Evolutionary conservation across 768 basidiomycete genomes (phyloP).

Genomic region (Leccinum longicurvipes): DNA sequence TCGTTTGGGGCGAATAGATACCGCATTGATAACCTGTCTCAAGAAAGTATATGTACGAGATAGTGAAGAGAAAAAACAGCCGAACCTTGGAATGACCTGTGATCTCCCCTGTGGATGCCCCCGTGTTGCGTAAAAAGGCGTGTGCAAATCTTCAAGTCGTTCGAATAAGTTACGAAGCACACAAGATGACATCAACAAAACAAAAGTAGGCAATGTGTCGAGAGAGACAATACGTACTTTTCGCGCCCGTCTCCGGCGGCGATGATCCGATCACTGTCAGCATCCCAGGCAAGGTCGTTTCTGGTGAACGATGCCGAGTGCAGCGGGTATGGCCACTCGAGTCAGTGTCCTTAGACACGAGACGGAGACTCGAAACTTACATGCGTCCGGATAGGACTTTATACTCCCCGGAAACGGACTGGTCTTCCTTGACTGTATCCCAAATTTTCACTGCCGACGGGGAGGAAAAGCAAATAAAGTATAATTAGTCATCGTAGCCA

Average conservation of each 20-base stretch:
- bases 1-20: conserved; percentile 81
- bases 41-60: neutral
- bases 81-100: conserved; percentile 82
- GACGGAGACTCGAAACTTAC: conserved; percentile 37
- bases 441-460: conserved; percentile 73
- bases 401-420: conserved; percentile 78
- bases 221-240: conserved; percentile 45
- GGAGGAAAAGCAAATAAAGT: neutral
- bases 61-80: neutral
- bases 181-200: neutral
- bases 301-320: conserved; percentile 35
- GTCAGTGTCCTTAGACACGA: neutral
- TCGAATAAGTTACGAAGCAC: neutral
- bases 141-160: conserved; percentile 61
- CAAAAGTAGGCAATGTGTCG: neutral
- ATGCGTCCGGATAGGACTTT: conserved; percentile 69
- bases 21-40: conserved; percentile 75
- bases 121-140: conserved; percentile 81
- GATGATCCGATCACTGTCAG: conserved; percentile 93
- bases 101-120: conserved; percentile 85
- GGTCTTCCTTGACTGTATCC: conserved; percentile 87
- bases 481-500: neutral
- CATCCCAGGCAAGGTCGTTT: conserved; percentile 95
- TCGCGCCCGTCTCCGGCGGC: conserved; percentile 91
- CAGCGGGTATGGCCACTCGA: neutral